These are phyloP conservation scores for Hanseniaspora taiwanica DNA, from an alignment of 805 yeast genomes.

Conservation along the genomic window DNA sequence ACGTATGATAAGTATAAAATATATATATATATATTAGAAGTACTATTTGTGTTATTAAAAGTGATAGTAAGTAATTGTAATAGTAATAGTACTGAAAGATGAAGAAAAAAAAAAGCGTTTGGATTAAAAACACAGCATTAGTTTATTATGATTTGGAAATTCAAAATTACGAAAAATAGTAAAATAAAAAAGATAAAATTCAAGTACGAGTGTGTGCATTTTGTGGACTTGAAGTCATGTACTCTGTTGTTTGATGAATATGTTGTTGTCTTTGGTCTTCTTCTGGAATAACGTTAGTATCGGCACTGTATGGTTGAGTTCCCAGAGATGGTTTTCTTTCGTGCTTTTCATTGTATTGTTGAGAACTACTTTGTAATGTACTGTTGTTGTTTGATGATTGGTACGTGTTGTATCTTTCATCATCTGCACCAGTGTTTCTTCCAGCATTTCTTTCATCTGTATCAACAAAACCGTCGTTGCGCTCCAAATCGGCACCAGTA, in stretches of 20 bases:
- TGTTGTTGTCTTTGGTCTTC: neutral
- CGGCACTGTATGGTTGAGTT: neutral
- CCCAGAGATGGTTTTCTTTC: neutral
- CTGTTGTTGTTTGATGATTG: neutral
- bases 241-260: neutral
- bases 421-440: neutral
- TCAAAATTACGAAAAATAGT: too few species aligned
- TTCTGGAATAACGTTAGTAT: neutral
- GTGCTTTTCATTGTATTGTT: neutral
- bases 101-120: conserved; percentile 4
- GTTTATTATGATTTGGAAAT: too few species aligned
- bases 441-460: neutral
- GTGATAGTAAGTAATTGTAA: conserved; percentile 11
- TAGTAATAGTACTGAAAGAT: conserved; percentile 12
- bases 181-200: too few species aligned
- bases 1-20: too few species aligned
- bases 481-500: neutral
- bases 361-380: neutral
- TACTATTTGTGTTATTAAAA: conserved; percentile 5
- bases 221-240: neutral
- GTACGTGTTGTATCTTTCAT: neutral
- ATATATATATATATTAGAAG: too few species aligned
- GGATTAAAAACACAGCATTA: too few species aligned
- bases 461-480: neutral
- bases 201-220: too few species aligned